Evolutionary conservation across 441 rosid species (phyloP).

Genomic region (Gossypium trilobum): DNA sequence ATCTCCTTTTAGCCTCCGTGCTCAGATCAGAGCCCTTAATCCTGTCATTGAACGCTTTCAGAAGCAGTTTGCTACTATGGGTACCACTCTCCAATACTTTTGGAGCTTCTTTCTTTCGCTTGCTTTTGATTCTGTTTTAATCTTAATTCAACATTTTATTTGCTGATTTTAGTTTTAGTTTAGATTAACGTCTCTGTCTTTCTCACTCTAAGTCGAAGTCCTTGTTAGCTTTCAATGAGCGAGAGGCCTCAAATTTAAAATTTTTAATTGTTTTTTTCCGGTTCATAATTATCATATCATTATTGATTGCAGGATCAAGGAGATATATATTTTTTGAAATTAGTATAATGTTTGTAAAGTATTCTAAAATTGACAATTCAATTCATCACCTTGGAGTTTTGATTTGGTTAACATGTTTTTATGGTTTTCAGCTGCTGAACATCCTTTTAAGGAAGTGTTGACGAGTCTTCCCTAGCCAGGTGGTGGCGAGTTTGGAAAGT

Average conservation of each 20-base stretch:
- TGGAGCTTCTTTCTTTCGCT: constrained; percentile 7
- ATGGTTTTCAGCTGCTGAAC: constrained; percentile 64
- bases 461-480: constrained; percentile 88
- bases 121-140: neutral
- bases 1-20: constrained; percentile 47
- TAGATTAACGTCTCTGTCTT: neutral
- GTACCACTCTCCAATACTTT: constrained; percentile 33
- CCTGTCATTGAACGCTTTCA: constrained; percentile 56
- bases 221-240: neutral
- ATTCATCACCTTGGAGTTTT: neutral
- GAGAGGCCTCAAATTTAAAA: neutral
- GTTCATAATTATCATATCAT: neutral
- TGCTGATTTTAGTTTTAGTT: neutral
- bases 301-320: neutral
- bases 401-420: neutral
- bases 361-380: neutral
- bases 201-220: neutral
- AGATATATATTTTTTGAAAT: neutral
- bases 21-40: constrained; percentile 55
- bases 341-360: neutral
- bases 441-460: constrained; percentile 75
- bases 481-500: constrained; percentile 95
- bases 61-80: constrained; percentile 73
- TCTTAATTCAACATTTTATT: neutral
- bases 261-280: neutral